phyloP scores from a whole-genome alignment of 345 rosid genomes.

The Mercurialis annua region DNA sequence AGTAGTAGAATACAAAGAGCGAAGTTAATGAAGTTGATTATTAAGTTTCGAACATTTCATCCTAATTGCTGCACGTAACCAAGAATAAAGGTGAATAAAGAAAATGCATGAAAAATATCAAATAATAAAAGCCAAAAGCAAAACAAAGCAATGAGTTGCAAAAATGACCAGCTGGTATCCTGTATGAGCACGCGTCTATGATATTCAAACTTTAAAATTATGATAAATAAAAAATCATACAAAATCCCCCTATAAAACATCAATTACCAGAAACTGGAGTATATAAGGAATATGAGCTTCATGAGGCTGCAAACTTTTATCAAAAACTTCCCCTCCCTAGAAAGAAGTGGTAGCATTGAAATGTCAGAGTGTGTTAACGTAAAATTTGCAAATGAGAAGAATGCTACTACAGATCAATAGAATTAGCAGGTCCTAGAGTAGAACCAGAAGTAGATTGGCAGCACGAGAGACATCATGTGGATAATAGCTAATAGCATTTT shows the following conservation, averaged over 20 bases:
- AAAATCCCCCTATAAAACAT: not conserved
- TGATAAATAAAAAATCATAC: not conserved
- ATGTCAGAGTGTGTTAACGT: not conserved
- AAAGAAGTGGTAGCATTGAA: slow-evolving; percentile 13
- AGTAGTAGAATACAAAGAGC: not conserved
- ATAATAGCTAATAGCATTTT: slow-evolving; percentile 53
- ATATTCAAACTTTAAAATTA: not conserved
- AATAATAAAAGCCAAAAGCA: not conserved
- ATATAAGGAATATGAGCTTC: slow-evolving; percentile 91
- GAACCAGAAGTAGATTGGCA: slow-evolving; percentile 62
- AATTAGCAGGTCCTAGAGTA: slow-evolving; percentile 14
- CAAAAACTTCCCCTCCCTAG: slow-evolving; percentile 76
- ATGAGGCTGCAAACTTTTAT: slow-evolving; percentile 77
- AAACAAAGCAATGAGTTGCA: too few species aligned
- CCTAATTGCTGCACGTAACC: not conserved
- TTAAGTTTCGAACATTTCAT: not conserved
- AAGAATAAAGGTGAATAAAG: not conserved
- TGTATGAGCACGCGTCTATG: not conserved
- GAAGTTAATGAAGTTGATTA: not conserved
- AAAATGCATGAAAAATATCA: not conserved
- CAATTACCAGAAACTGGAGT: slow-evolving; percentile 84
- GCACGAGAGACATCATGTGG: slow-evolving; percentile 80
- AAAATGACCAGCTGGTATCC: not conserved
- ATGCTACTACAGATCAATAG: not conserved
- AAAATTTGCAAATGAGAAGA: not conserved